Evolutionary conservation across 1,284 basidiomycete species (phyloP).

Genomic region (Malassezia cuniculi): DNA sequence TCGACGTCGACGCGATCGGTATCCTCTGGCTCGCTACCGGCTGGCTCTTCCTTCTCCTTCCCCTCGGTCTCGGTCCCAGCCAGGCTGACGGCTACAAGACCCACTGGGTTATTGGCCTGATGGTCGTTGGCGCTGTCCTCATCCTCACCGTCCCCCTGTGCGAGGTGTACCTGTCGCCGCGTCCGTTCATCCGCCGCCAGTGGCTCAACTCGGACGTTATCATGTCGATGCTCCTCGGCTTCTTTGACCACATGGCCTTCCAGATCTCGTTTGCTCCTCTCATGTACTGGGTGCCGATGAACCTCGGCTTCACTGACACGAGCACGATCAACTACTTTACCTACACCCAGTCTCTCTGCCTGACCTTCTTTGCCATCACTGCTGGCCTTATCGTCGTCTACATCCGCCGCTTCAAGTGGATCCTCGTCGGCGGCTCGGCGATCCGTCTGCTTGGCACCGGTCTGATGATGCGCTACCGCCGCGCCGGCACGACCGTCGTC

Average conservation of each 20-base stretch:
- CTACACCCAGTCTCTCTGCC: conserved; percentile 28
- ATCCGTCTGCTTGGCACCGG: conserved; percentile 39
- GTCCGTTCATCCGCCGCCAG: conserved; percentile 30
- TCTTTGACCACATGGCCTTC: conserved; percentile 42
- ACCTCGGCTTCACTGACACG: background rate
- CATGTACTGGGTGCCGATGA: conserved; percentile 1
- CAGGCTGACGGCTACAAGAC: conserved; percentile 25
- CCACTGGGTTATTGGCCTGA: conserved; percentile 37
- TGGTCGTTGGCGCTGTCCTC: conserved; percentile 29
- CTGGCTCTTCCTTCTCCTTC: conserved; percentile 34
- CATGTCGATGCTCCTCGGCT: conserved; percentile 32
- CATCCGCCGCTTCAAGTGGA: conserved; percentile 40
- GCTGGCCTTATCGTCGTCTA: conserved; percentile 30
- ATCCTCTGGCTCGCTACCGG: conserved; percentile 37
- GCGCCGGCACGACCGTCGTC: conserved; percentile 20
- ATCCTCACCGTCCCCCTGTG: conserved; percentile 25
- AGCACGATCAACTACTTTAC: conserved; percentile 25
- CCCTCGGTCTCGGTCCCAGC: conserved; percentile 25
- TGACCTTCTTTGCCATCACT: conserved; percentile 39
- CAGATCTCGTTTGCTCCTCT: conserved; percentile 19
- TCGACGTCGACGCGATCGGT: conserved; percentile 34
- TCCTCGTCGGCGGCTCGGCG: conserved; percentile 23
- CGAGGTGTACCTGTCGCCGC: conserved; percentile 25
- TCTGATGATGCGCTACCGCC: conserved; percentile 40
- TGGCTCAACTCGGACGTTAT: conserved; percentile 41